Base-by-base conservation (phyloP, 2,329 filamentous ascomycete species). In the Apiospora phragmitis region DNA sequence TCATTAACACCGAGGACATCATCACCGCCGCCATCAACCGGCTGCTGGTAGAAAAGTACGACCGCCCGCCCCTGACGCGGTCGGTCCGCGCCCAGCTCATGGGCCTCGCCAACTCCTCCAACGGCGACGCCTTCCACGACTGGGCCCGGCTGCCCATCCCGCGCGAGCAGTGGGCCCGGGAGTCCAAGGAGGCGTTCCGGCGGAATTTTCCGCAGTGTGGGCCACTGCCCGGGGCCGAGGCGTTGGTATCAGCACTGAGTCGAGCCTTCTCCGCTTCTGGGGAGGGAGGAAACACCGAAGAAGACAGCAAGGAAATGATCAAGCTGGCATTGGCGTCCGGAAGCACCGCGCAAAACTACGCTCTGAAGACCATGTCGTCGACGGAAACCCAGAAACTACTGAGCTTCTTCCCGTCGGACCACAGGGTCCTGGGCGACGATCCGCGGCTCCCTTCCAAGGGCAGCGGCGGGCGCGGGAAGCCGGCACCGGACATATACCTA, bases 401-500 rank as follows among this genome's bases (percentile, higher is more conserved):
- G 8, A 72, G 77, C 55, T 71, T 76, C 8, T 91, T 93, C 74
- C 85, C 87, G 3, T 76, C 82, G 9, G 80, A 85, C 4, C 85
- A 89, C 70, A 83, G 85, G 9, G 86, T 94, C 0, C 79, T 92
- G 1, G 92, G 92, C 1, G 91, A 93, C 74, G 91, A 94, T 74
- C 80, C 84, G 1, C 83, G 91, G 6, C 51, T 59, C 2, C 29
- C 51, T 21, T 7, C 43, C 43, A 47, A 47, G 90, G 94, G 71
- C 84, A 85, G 1, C 78, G 81, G 14, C 4, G 91, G 91, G 0
- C 80, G 90, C 32, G 91, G 91, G 1, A 94, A 94, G 78, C 92
- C 92, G 1, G 85, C 91, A 11, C 92, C 92, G 3, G 91, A 94
- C 77, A 94, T 94, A 69, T 94, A 93, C 76, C 80, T 93, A 11